Base-by-base conservation (phyloP, 495 filamentous ascomycete species). In the Penicillium paxilli region DNA sequence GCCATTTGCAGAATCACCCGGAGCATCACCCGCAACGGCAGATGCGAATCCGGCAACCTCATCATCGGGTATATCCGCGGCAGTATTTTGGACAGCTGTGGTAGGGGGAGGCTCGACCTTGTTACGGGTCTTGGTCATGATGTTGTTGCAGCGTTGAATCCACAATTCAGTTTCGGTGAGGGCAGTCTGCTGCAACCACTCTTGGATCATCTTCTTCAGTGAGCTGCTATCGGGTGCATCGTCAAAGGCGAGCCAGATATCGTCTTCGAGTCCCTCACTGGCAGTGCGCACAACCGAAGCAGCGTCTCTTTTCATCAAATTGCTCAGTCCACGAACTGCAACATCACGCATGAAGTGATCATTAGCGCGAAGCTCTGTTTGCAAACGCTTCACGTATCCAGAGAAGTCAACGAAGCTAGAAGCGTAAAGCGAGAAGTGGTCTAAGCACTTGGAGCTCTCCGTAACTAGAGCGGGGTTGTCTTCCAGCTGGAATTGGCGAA, bases 41-140 rank as follows among this genome's bases (percentile, higher is more conserved):
- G 83, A 83, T 35, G 92, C 91, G 66, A 98, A 98, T 0, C 93
- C 94, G 41, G 94, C 93, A 33, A 95, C 92, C 65, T 99, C 94
- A 62, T 99, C 94, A 66, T 99, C 94, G 49, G 92, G 87, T 4
- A 97, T 71, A 57, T 98, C 95, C 8, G 87, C 79, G 1, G 78
- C 78, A 2, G 77, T 76, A 17, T 75, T 74, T 40, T 83, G 86
- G 23, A 72, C 65, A 2, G 73, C 60, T 16, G 80, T 74, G 5
- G 63, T 67, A 12, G 72, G 72, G 26, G 78, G 67, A 7, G 73
- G 65, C 7, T 85, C 73, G 3, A 71, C 72, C 65, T 85, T 87
- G 14, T 77, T 73, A 57, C 84, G 85, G 1, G 90, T 92, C 78
- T 92, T 96, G 35, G 91, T 96, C 65, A 98, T 81, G 14, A 96